Percentiles rank a stretch among this genome's conserved stretches.
These are phyloP conservation scores for Fomitopsis schrenkii DNA, from an alignment of 1,284 basidiomycete species.

Conservation along the genomic window DNA sequence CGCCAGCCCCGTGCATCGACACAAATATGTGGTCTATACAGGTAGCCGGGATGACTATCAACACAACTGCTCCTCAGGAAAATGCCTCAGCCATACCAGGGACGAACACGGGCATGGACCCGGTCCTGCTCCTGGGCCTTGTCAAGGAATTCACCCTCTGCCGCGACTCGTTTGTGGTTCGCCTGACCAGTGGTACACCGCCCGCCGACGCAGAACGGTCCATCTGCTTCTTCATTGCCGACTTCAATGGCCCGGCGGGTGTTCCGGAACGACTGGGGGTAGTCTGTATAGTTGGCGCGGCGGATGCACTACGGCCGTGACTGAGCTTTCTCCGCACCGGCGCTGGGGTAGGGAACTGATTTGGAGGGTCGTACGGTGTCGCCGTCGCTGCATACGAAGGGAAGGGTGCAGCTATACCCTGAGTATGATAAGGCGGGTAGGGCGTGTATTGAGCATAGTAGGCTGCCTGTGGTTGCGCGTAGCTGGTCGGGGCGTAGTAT, in stretches of 20 bases:
- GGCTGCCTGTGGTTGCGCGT: conserved; percentile 11
- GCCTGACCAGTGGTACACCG: conserved; percentile 14
- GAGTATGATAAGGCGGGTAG: conserved; percentile 14
- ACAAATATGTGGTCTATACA: conserved; percentile 31
- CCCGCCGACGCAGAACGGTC: conserved; percentile 14
- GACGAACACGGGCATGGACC: conserved; percentile 19
- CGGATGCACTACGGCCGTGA: conserved; percentile 13
- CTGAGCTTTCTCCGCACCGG: conserved; percentile 10
- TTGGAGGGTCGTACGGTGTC: conserved; percentile 6
- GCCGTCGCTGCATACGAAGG: conserved; percentile 15
- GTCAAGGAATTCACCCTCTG: conserved; percentile 26
- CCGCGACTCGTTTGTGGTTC: conserved; percentile 16
- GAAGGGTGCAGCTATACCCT: conserved; percentile 14
- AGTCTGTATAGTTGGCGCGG: conserved; percentile 16
- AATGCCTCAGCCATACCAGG: conserved; percentile 19
- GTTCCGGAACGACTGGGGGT: conserved; percentile 9
- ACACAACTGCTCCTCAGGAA: background rate
- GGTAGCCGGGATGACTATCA: background rate
- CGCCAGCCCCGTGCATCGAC: conserved; percentile 31
- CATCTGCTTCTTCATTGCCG: conserved; percentile 52
- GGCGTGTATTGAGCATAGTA: conserved; percentile 18
- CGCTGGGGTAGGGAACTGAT: conserved; percentile 13
- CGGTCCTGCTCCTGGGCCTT: conserved; percentile 17
- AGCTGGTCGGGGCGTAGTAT: conserved; percentile 18
- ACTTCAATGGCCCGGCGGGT: conserved; percentile 37